These are phyloP conservation scores for Cinchona pubescens DNA, from an alignment of 257 asterid genomes.

Conservation along the genomic window DNA sequence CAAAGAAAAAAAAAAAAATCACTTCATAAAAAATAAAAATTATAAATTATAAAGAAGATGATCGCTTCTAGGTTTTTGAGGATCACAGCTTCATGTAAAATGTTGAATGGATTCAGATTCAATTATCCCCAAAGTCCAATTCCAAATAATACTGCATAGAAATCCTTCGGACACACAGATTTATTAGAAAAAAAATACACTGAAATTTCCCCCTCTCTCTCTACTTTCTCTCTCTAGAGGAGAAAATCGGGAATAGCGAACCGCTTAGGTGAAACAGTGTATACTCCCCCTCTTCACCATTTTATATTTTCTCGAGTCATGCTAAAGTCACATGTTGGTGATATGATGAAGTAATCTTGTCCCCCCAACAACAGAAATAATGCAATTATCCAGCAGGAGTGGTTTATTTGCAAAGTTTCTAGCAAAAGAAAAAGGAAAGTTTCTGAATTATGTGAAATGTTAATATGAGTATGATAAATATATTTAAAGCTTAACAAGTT, in stretches of 20 bases:
- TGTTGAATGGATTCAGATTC: conserved; percentile 71
- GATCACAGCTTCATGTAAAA: conserved; percentile 59
- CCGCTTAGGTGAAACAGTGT: conserved; percentile 27
- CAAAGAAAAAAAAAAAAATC: conserved; percentile 12
- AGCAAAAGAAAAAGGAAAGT: no score
- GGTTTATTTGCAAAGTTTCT: no score
- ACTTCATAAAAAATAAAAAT: conserved; percentile 34
- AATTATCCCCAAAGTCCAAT: conserved; percentile 38
- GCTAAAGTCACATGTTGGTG: conserved; percentile 14
- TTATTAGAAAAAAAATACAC: background rate
- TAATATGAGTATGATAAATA: no score
- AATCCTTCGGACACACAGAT: conserved; percentile 4
- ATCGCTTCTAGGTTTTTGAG: conserved; percentile 31
- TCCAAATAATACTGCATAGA: conserved; percentile 19
- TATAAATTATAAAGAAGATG: conserved; percentile 8
- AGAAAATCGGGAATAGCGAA: conserved; percentile 21
- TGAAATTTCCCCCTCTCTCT: conserved; percentile 11
- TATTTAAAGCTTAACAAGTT: no score
- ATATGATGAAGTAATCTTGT: background rate
- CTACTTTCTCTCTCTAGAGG: conserved; percentile 28
- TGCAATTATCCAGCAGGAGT: no score
- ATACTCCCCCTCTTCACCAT: conserved; percentile 20
- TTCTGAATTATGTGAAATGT: no score
- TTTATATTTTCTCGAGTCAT: conserved; percentile 17
- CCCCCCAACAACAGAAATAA: no score